Base-by-base conservation (phyloP, 257 asterid genomes). In the Salvia miltiorrhiza region DNA sequence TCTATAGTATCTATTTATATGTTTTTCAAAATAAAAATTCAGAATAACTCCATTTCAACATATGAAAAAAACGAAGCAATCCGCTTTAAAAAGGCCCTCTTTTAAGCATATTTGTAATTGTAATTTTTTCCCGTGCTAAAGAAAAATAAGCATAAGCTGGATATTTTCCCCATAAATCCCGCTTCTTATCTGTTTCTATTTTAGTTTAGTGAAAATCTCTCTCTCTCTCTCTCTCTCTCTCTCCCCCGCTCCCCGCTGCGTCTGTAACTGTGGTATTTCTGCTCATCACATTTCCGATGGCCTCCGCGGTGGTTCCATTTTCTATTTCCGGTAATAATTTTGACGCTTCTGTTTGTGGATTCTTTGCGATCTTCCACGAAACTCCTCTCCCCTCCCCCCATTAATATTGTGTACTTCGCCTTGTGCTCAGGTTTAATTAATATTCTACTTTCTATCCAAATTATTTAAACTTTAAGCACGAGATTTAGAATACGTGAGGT, bases 221-320 rank as follows among this genome's bases (percentile, higher is more conserved):
- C 41, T 30, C 41, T 5, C 30, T 59, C 48, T 19, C 59, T 33
- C 67, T 19, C 37, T 69, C 49, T 60, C 75, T 17, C 67, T 40
- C 65, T 60, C 71, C 35, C 11, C 33, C 44, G 1, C 40, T 2
- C 9, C 7, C 9, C 26, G 7, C 75, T 56, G 61, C 79, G 40
- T 48, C 62, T 44, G 62, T 1, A 5, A 50, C 63, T 63, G 37
- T 19, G 32, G 69, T 53, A 14, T 7, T 24, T 47, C 65, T 7
- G 57, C 16, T 67, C 59, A 26, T 53, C 12, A 16, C 53, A 58
- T 63, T 57, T 77, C 74, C 80, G 72, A 87, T 87, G 95, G 89
- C 91, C 53, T 67, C 85, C 77, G 74, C 84, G 63, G n/a, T 77
- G 47, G 71, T 67, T 74, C 82, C 83, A 5, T 43, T 76, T 67